Conservation (phyloP, 2,329 filamentous ascomycete genomes). For the Dryadomyces sulphureus region DNA sequence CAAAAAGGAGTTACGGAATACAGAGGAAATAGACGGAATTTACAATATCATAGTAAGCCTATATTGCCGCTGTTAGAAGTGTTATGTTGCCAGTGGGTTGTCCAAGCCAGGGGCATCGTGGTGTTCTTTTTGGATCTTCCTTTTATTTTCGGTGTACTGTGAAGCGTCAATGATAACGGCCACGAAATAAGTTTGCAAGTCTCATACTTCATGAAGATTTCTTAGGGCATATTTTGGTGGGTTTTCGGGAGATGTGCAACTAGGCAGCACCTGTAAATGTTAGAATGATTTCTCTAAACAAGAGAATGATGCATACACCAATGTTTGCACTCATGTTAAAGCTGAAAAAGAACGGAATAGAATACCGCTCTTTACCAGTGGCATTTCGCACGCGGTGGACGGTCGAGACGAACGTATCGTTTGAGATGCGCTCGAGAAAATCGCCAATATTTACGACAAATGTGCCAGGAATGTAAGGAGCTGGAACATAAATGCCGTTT, state of each 20-base stretch:
- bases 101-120: neutral
- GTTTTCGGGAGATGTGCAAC: constrained; percentile 1
- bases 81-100: neutral
- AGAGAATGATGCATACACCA: neutral
- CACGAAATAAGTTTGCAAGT: neutral
- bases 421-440: constrained; percentile 11
- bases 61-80: too few relatives aligned
- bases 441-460: constrained; percentile 13
- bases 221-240: neutral
- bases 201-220: neutral
- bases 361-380: constrained; percentile 6
- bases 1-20: too few relatives aligned
- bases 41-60: neutral
- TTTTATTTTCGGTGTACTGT: neutral
- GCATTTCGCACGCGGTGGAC: constrained; percentile 12
- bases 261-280: neutral
- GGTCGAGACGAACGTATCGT: constrained; percentile 11
- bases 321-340: constrained; percentile 7
- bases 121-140: neutral
- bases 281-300: neutral
- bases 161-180: too few relatives aligned
- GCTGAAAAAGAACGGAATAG: constrained; percentile 13
- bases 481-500: constrained; percentile 5
- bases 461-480: constrained; percentile 6
- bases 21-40: too few relatives aligned